Percentiles rank a stretch among this genome's conserved stretches.
phyloP scores from a whole-genome alignment of 1,284 basidiomycete genomes.

The Pyrrhoderma lamaoense region DNA sequence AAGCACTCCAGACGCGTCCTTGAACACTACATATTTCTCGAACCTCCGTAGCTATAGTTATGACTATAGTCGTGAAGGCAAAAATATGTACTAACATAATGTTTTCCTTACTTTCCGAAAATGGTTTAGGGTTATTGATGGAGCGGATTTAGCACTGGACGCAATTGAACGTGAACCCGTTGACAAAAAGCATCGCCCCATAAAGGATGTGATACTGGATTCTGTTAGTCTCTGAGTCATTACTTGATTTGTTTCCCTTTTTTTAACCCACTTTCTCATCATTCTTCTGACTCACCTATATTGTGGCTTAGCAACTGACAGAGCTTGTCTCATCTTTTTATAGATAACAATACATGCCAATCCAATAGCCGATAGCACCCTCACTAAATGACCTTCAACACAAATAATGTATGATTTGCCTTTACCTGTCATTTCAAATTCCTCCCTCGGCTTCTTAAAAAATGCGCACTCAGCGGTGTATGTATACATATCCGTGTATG shows the following conservation, averaged over 20 bases:
- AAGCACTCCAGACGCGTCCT: conserved; percentile 23
- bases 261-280: not conserved
- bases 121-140: conserved; percentile 73
- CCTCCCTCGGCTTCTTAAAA: too few relatives aligned
- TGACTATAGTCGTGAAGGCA: too few relatives aligned
- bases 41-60: too few relatives aligned
- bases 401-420: too few relatives aligned
- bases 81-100: too few relatives aligned
- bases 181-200: conserved; percentile 82
- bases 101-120: too few relatives aligned
- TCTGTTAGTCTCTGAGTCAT: conserved; percentile 25
- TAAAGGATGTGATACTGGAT: conserved; percentile 76
- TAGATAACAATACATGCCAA: conserved; percentile 94
- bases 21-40: too few relatives aligned
- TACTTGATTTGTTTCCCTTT: conserved; percentile 11
- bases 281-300: conserved; percentile 10
- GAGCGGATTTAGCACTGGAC: conserved; percentile 82
- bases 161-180: conserved; percentile 88
- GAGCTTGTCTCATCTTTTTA: conserved; percentile 9
- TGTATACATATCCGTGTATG: too few relatives aligned
- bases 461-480: too few relatives aligned
- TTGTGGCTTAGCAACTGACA: too few relatives aligned
- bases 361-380: conserved; percentile 73
- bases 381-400: conserved; percentile 24
- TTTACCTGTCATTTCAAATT: too few relatives aligned